Evolutionary conservation across 768 basidiomycete genomes (phyloP), one percentile per base, ranked within the genome.

Genomic region (Xerocomus brunneocitrinus): DNA sequence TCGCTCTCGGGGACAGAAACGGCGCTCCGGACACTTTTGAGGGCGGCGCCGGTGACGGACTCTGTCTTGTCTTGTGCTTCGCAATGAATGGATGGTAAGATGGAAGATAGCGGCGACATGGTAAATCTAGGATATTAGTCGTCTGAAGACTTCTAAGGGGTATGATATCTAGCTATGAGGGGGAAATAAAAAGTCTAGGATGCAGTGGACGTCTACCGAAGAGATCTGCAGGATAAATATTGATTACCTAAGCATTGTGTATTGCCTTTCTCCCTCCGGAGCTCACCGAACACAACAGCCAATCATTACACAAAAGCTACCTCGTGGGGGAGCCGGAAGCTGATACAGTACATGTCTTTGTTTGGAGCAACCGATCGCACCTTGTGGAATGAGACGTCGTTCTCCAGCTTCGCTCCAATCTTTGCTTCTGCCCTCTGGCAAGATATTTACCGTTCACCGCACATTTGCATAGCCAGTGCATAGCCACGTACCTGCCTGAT

Each of bases 271-370:
- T 19, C 42, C 28, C 4, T 10, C 25, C 25, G 14, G 16, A 4
- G 31, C 2, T 31, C 31, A 19, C 19, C 31, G 31, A 31, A 2
- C 5, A 31, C 9, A 27, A 32, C 12, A 12, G 31, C 31, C 31
- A 32, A 53, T 64, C 49, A 63, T 24, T 50, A 45, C 16, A 48
- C 65, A 47, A 68, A 73, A 5, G 77, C 79, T 8, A 75, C 74
- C 35, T 63, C 69, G 42, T 65, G 66, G 19, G 86, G 84, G 8
- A 91, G 74, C 58, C 82, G 70, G 77, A 99, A 98, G 68, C 88
- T 88, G 50, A 99, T 81, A 70, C 95, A 95, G 69, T 95, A 98
- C 95, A 98, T 98, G 63, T 93, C 87, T 72, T 99, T 98, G 71
- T 84, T 89, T 7, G 95, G 95, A 1, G 97, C 93, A 9, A 98